These are phyloP conservation scores for Mortierella sp. DNA, from an alignment of 371 early-diverging fungal species.

Conservation along the genomic window DNA sequence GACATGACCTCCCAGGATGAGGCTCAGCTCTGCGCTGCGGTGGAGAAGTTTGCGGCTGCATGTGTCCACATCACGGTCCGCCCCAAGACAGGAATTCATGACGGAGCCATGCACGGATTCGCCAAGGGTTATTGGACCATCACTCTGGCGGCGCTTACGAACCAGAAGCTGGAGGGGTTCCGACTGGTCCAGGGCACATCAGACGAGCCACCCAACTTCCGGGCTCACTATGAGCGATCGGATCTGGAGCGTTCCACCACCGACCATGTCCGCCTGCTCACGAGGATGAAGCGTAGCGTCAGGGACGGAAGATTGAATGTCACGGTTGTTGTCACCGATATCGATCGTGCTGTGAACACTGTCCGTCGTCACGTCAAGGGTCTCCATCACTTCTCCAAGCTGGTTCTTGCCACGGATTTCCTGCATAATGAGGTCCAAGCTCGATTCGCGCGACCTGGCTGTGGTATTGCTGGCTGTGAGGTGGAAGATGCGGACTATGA, in stretches of 20 bases:
- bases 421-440: conserved; percentile 26
- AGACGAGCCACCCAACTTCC: not conserved
- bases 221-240: conserved; percentile 11
- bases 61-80: conserved; percentile 36
- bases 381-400: conserved; percentile 37
- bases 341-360: conserved; percentile 18
- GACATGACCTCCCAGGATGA: conserved; percentile 38
- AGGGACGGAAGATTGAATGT: conserved; percentile 25
- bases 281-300: conserved; percentile 8
- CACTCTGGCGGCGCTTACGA: not conserved
- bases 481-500: conserved; percentile 31
- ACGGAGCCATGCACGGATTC: conserved; percentile 7
- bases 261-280: not conserved
- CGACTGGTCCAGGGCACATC: not conserved
- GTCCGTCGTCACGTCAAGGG: conserved; percentile 33
- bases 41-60: conserved; percentile 25
- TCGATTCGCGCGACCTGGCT: conserved; percentile 23
- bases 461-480: conserved; percentile 17
- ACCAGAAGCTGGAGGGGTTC: not conserved
- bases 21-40: conserved; percentile 30
- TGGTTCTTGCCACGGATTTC: conserved; percentile 22
- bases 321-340: conserved; percentile 29
- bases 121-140: conserved; percentile 7
- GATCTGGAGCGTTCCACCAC: conserved; percentile 4
- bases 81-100: not conserved